A percentile compares a stretch with the other conserved stretches of the same genome.
Conservation (phyloP, 1,139 yeast genomes). For the Zygotorulaspora mrakii region DNA sequence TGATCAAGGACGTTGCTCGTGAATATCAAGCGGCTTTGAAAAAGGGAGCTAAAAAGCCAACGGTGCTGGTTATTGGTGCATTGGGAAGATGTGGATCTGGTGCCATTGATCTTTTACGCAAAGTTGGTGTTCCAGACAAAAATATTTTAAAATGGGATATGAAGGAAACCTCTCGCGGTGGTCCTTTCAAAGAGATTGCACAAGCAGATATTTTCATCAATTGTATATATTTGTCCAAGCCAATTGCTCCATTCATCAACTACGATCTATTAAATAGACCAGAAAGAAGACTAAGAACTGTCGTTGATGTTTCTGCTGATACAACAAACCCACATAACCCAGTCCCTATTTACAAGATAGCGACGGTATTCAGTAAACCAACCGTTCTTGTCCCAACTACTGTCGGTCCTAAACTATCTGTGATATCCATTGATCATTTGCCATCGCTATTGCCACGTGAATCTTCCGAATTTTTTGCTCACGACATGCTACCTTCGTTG, state of each 20-base stretch:
- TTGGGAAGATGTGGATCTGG: constrained; percentile 99
- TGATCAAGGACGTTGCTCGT: constrained; percentile 65
- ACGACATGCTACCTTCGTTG: constrained; percentile 83
- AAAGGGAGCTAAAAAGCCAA: constrained; percentile 67
- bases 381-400: constrained; percentile 77
- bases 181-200: constrained; percentile 91
- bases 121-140: constrained; percentile 83
- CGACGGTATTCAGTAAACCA: constrained; percentile 88
- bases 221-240: constrained; percentile 89
- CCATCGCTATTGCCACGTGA: constrained; percentile 96
- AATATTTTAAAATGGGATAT: constrained; percentile 93
- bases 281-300: constrained; percentile 75
- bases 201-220: constrained; percentile 84
- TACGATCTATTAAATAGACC: constrained; percentile 58
- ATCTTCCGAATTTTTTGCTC: constrained; percentile 85
- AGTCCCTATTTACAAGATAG: constrained; percentile 83
- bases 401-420: constrained; percentile 81
- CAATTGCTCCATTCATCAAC: constrained; percentile 89
- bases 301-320: constrained; percentile 97
- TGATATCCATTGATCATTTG: constrained; percentile 93
- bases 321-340: constrained; percentile 98
- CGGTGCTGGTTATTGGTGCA: constrained; percentile 89
- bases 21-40: constrained; percentile 58
- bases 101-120: constrained; percentile 76
- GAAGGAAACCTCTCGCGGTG: constrained; percentile 93